These are phyloP conservation scores for Apodospora peruviana DNA, from an alignment of 495 filamentous ascomycete species.

Conservation along the genomic window DNA sequence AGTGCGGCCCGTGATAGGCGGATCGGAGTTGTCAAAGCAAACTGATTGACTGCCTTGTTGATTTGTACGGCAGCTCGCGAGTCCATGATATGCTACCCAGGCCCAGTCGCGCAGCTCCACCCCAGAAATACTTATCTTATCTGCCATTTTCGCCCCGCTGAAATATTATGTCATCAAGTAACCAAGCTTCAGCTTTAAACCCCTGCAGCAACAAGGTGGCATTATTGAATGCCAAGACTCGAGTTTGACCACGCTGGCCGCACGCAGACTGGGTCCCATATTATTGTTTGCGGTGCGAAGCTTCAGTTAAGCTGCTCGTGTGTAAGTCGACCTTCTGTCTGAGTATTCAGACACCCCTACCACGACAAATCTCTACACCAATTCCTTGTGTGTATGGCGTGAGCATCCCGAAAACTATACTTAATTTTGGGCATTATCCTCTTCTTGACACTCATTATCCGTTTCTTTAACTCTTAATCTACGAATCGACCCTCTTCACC, in stretches of 20 bases:
- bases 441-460: not conserved
- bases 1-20: too few relatives aligned
- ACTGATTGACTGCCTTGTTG: too few relatives aligned
- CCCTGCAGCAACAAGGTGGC: conserved; percentile 1
- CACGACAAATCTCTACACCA: too few relatives aligned
- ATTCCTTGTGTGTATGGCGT: too few relatives aligned
- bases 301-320: not conserved
- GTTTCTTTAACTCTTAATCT: not conserved
- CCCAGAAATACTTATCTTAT: conserved; percentile 28
- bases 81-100: too few relatives aligned
- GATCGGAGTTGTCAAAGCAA: too few relatives aligned
- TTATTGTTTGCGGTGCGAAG: not conserved
- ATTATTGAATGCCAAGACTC: not conserved
- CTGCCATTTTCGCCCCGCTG: conserved; percentile 1
- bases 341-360: too few relatives aligned
- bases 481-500: not conserved
- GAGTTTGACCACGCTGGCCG: conserved; percentile 27
- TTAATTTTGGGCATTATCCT: not conserved
- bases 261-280: too few relatives aligned
- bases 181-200: not conserved
- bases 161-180: too few relatives aligned
- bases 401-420: not conserved
- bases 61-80: too few relatives aligned
- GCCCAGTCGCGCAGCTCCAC: too few relatives aligned
- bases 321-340: conserved; percentile 11